Evolutionary conservation across 441 rosid genomes (phyloP).

Genomic region (Pelargonium australe): DNA sequence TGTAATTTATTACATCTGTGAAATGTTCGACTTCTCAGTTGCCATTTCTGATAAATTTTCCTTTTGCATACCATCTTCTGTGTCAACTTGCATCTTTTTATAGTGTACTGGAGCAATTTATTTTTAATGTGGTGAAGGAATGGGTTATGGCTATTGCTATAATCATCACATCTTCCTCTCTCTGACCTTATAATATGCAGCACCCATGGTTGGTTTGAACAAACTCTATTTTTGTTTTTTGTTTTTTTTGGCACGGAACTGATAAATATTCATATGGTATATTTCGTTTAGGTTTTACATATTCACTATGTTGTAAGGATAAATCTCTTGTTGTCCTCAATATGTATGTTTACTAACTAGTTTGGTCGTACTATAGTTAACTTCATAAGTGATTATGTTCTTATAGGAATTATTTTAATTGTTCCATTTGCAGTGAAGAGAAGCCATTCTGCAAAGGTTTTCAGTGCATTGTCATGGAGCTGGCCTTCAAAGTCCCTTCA

Average conservation of each 20-base stretch:
- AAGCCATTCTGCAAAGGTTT: constrained; percentile 77
- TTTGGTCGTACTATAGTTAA: neutral
- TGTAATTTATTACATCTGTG: neutral
- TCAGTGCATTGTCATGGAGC: constrained; percentile 82
- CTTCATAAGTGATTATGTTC: neutral
- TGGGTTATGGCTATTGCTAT: neutral
- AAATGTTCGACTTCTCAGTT: neutral
- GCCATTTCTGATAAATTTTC: neutral
- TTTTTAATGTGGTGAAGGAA: neutral
- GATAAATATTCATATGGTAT: neutral
- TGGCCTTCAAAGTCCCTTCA: constrained; percentile 86
- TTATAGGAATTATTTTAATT: neutral
- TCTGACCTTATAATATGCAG: neutral
- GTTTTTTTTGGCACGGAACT: neutral
- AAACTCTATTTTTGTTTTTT: neutral
- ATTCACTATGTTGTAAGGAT: neutral
- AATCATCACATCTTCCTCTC: neutral
- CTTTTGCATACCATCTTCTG: neutral
- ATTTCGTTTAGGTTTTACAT: neutral
- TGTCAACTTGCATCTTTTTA: neutral
- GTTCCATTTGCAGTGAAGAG: constrained; percentile 46
- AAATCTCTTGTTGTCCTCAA: too few species aligned
- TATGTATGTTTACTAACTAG: too few species aligned
- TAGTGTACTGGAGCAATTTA: neutral
- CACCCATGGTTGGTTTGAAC: neutral